phyloP scores from a whole-genome alignment of 2,329 filamentous ascomycete species.

The Fusarium camptoceras region DNA sequence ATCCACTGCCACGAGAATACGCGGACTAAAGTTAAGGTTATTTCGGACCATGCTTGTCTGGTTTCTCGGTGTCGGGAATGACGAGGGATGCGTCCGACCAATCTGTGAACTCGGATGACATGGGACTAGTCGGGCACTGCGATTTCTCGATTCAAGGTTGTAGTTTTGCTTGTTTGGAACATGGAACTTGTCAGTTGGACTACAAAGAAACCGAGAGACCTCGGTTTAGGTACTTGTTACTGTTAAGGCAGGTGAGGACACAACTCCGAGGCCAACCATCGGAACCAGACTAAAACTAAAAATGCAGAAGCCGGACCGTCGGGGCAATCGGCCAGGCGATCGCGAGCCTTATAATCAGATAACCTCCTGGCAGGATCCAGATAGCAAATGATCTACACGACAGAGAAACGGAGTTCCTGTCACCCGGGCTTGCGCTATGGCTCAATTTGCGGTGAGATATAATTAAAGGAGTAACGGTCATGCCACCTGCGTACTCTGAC shows the following conservation, averaged over 20 bases:
- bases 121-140: too few relatives aligned
- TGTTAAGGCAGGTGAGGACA: too few relatives aligned
- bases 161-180: too few relatives aligned
- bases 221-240: not conserved
- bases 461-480: too few relatives aligned
- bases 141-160: too few relatives aligned
- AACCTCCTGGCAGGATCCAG: not conserved
- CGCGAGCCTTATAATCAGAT: not conserved
- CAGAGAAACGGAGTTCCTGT: not conserved
- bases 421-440: not conserved
- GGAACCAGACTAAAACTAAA: too few relatives aligned
- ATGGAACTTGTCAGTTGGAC: too few relatives aligned
- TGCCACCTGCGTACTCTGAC: not conserved
- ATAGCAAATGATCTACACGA: not conserved
- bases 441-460: not conserved
- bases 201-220: too few relatives aligned
- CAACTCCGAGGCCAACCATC: not conserved
- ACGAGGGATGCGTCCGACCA: not conserved
- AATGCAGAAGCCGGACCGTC: not conserved
- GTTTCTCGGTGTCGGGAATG: not conserved
- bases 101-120: not conserved
- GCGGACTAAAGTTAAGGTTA: conserved; percentile 1
- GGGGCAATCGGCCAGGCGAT: not conserved
- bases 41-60: not conserved
- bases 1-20: not conserved